These are phyloP conservation scores for Saturnispora saitoi DNA, from an alignment of 805 yeast species.

Conservation along the genomic window DNA sequence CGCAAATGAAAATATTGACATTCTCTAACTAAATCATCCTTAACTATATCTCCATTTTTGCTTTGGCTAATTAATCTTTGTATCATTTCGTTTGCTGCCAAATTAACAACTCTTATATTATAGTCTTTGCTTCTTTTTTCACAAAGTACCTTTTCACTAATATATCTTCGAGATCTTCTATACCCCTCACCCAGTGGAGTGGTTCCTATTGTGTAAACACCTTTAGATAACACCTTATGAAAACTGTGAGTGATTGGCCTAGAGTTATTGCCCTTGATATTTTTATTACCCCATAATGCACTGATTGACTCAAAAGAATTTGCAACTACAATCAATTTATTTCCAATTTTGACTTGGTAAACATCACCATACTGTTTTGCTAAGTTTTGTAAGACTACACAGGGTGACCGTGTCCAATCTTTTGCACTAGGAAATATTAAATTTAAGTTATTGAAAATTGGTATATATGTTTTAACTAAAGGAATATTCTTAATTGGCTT, in stretches of 20 bases:
- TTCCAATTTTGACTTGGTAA: slow-evolving; percentile 59
- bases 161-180: slow-evolving; percentile 38
- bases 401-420: slow-evolving; percentile 30
- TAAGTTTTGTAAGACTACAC: slow-evolving; percentile 41
- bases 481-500: slow-evolving; percentile 17
- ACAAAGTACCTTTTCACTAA: slow-evolving; percentile 34
- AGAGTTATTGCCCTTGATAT: slow-evolving; percentile 49
- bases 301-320: slow-evolving; percentile 50
- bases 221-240: slow-evolving; percentile 50
- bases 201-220: slow-evolving; percentile 56
- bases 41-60: slow-evolving; percentile 6
- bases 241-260: slow-evolving; percentile 62
- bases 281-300: slow-evolving; percentile 41
- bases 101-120: slow-evolving; percentile 30
- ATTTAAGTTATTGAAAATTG: slow-evolving; percentile 22
- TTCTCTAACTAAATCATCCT: slow-evolving; percentile 20
- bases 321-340: slow-evolving; percentile 50
- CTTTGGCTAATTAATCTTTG: slow-evolving; percentile 12
- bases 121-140: slow-evolving; percentile 30
- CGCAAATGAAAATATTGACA: slow-evolving; percentile 45
- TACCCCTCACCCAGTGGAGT: slow-evolving; percentile 49
- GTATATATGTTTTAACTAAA: slow-evolving; percentile 15
- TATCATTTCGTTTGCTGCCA: slow-evolving; percentile 29
- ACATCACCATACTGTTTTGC: slow-evolving; percentile 35
- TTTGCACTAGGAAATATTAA: slow-evolving; percentile 22